A percentile compares a stretch with the other conserved stretches of the same genome.
Evolutionary conservation across 148 eudicot species (phyloP).

Genomic region (Tetragonia tetragonoides): DNA sequence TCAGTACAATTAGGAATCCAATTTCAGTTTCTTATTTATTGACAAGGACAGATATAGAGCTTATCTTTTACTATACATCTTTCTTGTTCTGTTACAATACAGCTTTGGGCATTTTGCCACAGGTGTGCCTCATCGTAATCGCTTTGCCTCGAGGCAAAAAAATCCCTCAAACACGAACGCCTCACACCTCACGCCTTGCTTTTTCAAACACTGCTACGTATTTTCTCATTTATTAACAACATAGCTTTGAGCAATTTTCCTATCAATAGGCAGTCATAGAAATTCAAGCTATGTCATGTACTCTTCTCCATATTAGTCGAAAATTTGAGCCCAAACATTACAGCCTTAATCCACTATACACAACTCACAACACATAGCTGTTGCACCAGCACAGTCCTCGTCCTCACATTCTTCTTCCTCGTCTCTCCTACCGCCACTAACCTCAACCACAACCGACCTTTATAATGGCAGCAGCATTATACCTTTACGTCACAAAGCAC

Average conservation of each 20-base stretch:
- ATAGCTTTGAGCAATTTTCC: background rate
- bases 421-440: background rate
- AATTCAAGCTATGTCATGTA: background rate
- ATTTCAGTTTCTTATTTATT: background rate
- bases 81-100: background rate
- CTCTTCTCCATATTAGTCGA: background rate
- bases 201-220: too few relatives aligned
- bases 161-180: too few relatives aligned
- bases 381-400: background rate
- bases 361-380: background rate
- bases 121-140: too few relatives aligned
- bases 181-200: too few relatives aligned
- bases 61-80: too few relatives aligned
- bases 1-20: background rate
- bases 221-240: background rate
- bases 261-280: background rate
- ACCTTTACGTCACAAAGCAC: background rate
- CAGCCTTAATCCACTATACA: background rate
- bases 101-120: background rate
- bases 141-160: too few relatives aligned
- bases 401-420: background rate
- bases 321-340: background rate
- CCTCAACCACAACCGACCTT: background rate
- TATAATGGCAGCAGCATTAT: background rate
- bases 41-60: too few relatives aligned